Evolutionary conservation across 768 basidiomycete genomes (phyloP), one percentile per base, ranked within the genome.

Genomic region (Podaxis sp.): DNA sequence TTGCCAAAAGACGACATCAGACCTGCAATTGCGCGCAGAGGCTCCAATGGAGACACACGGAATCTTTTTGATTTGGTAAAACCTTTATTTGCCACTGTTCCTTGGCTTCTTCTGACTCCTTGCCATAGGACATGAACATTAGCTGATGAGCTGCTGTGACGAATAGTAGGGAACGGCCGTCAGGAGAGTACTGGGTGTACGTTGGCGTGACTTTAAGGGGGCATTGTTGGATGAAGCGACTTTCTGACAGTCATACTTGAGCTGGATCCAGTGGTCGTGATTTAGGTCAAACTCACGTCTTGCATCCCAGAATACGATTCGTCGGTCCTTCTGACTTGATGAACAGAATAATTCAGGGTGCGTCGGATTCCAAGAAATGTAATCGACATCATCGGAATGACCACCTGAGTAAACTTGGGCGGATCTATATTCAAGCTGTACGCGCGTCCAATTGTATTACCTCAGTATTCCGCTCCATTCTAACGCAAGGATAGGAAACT

Each of bases 281-380:
- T 43, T 36, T 50, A 29, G 29, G 19, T 50, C 13, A 11, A 55
- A 75, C 85, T 65, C 75, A 93, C 91, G 90, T 72, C 91, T 79
- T 17, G 90, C 89, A 71, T 94, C 91, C 90, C 91, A 94, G 68
- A 92, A 93, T 1, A 89, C 87, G 27, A 93, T 81, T 25, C 84
- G 79, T 65, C 86, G 79, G 66, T 94, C 91, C 68, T 84, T 88
- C 69, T 87, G 85, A 66, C 91, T 87, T 15, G 90, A 90, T 0
- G 91, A 87, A 64, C 88, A 91, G 69, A 94, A 91, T 15, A 92
- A 74, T 41, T 93, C 91, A 3, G 91, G 90, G 66, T 93, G 91
- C 2, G 88, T 89, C 1, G 91, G 91, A 70, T 91, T 91, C 91
- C 91, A 94, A 7, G 90, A 85, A 46, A 93, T 75, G 64, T 91